A percentile compares a stretch with the other conserved stretches of the same genome.
phyloP scores from a whole-genome alignment of 148 eudicot species.

The Beta vulgaris region DNA sequence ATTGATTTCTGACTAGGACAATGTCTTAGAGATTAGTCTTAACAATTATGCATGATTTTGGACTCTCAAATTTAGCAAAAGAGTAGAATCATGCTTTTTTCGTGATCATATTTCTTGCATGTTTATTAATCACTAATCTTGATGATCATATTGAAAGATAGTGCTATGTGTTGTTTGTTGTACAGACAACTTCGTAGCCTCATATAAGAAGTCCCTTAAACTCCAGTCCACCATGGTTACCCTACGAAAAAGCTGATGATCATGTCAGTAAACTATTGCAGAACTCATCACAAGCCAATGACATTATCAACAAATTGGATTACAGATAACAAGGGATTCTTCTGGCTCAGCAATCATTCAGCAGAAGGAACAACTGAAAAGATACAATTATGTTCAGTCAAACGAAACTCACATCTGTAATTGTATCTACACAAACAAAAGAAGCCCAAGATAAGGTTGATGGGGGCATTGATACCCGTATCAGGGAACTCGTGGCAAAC shows the following conservation, averaged over 20 bases:
- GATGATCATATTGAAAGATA: neutral
- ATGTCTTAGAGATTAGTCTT: too few relatives aligned
- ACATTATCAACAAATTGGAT: neutral
- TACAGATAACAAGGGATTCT: too few relatives aligned
- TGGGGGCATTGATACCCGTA: constrained; percentile 48
- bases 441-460: constrained; percentile 43
- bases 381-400: constrained; percentile 50
- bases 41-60: too few relatives aligned
- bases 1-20: too few relatives aligned
- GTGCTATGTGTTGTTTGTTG: neutral
- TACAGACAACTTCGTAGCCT: too few relatives aligned
- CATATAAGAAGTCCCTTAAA: neutral
- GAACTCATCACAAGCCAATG: constrained; percentile 20
- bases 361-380: constrained; percentile 40
- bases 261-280: constrained; percentile 37
- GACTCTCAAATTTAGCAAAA: too few relatives aligned
- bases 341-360: constrained; percentile 25
- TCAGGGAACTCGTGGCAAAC: constrained; percentile 52
- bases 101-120: too few relatives aligned
- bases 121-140: too few relatives aligned
- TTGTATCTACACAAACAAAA: constrained; percentile 38
- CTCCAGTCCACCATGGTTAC: constrained; percentile 45
- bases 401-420: constrained; percentile 47
- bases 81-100: too few relatives aligned
- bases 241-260: constrained; percentile 29